phyloP scores from a whole-genome alignment of 2,329 filamentous ascomycete species.

The Hymenoscyphus occultus region DNA sequence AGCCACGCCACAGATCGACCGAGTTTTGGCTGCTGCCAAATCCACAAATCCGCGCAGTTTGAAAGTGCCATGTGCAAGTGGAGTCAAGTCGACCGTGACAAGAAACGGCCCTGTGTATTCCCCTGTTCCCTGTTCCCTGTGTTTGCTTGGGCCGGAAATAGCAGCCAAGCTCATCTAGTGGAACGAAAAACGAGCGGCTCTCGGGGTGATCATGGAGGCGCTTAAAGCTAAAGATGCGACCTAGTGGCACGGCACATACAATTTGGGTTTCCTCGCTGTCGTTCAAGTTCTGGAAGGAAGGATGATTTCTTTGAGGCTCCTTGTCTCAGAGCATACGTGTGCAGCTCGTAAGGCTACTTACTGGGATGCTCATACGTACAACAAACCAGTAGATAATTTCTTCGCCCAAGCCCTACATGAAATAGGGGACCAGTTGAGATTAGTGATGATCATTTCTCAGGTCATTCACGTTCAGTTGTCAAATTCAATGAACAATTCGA shows the following conservation, averaged over 20 bases:
- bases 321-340: not conserved
- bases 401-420: not conserved
- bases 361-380: not conserved
- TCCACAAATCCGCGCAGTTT: not conserved
- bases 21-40: not conserved
- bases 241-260: not conserved
- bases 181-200: constrained; percentile 1
- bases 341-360: not conserved
- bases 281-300: not conserved
- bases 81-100: not conserved
- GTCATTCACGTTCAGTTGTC: not conserved
- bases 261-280: not conserved
- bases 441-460: not conserved
- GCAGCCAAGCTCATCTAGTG: not conserved
- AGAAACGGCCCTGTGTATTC: constrained; percentile 1
- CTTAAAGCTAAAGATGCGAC: not conserved
- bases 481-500: not conserved
- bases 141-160: not conserved
- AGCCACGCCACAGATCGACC: not conserved
- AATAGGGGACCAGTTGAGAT: not conserved
- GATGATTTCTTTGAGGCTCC: not conserved
- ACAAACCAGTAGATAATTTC: not conserved
- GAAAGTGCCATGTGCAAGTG: constrained; percentile 3
- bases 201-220: constrained; percentile 1
- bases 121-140: not conserved